phyloP scores from a whole-genome alignment of 2,329 filamentous ascomycete species.

The Pezicula neosporulosa region DNA sequence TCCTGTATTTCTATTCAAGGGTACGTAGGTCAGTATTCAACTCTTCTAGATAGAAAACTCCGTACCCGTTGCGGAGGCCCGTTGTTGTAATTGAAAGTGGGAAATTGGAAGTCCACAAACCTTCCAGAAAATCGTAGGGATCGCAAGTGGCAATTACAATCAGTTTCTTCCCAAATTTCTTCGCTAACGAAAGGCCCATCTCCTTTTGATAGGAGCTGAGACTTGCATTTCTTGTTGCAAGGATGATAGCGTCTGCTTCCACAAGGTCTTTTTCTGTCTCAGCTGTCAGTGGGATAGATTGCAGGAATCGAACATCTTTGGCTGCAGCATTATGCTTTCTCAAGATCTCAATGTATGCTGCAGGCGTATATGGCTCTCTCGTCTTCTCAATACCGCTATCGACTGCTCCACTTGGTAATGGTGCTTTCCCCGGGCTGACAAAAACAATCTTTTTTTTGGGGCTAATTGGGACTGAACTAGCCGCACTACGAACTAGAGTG shows the following conservation, averaged over 20 bases:
- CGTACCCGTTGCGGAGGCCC: too few species aligned
- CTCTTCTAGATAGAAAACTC: too few species aligned
- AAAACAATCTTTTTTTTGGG: constrained; percentile 28
- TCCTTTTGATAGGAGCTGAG: constrained; percentile 33
- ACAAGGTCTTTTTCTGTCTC: constrained; percentile 29
- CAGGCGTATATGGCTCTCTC: constrained; percentile 28
- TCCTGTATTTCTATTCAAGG: constrained; percentile 11
- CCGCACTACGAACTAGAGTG: constrained; percentile 33
- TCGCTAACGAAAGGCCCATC: constrained; percentile 30
- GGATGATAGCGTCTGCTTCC: constrained; percentile 34
- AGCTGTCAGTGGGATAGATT: constrained; percentile 25
- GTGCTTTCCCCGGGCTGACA: constrained; percentile 33
- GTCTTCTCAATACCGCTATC: constrained; percentile 33
- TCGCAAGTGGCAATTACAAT: constrained; percentile 38
- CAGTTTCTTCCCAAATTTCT: constrained; percentile 24
- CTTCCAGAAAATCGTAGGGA: constrained; percentile 40
- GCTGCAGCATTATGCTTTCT: constrained; percentile 22
- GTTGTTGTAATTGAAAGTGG: too few species aligned
- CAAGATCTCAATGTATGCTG: constrained; percentile 30
- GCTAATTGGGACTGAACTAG: constrained; percentile 28
- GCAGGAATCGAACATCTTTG: constrained; percentile 30
- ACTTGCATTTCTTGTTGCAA: constrained; percentile 36
- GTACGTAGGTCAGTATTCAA: too few species aligned
- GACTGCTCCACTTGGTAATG: constrained; percentile 32
- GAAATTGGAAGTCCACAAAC: too few species aligned